Percentiles rank a stretch among this genome's conserved stretches.
Evolutionary conservation across 2,329 filamentous ascomycete genomes (phyloP).

Genomic region (Emydomyces testavorans): DNA sequence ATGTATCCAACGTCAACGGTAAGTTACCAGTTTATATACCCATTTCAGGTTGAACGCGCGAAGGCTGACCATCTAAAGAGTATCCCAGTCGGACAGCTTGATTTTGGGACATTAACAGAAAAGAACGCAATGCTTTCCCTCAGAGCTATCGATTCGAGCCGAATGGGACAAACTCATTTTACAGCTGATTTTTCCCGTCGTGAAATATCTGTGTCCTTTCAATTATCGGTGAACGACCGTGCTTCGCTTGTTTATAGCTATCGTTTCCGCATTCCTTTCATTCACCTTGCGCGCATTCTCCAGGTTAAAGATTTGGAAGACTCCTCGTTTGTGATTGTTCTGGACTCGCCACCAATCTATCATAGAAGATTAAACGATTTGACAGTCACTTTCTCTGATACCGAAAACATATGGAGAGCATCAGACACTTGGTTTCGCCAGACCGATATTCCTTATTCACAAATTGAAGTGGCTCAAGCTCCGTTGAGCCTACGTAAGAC

Average conservation of each 20-base stretch:
- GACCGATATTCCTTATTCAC: constrained; percentile 47
- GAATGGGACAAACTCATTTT: constrained; percentile 23
- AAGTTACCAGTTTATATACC: constrained; percentile 15
- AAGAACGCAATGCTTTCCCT: constrained; percentile 50
- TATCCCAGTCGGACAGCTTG: constrained; percentile 39
- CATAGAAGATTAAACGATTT: constrained; percentile 31
- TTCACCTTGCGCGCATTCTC: constrained; percentile 33
- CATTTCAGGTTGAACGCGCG: background rate
- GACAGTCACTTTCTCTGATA: constrained; percentile 33
- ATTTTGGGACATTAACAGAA: constrained; percentile 51
- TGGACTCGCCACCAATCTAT: constrained; percentile 38
- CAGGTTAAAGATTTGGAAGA: constrained; percentile 21
- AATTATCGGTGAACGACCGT: constrained; percentile 23
- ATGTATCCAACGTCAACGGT: constrained; percentile 30
- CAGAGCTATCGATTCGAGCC: constrained; percentile 33
- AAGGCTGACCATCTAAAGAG: constrained; percentile 22
- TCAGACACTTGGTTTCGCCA: constrained; percentile 51
- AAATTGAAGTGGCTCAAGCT: constrained; percentile 25
- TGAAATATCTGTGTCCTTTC: constrained; percentile 38
- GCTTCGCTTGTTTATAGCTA: constrained; percentile 20
- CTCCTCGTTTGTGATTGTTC: constrained; percentile 28
- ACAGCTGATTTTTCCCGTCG: constrained; percentile 36
- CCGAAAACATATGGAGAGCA: constrained; percentile 42
- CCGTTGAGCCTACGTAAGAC: constrained; percentile 40
- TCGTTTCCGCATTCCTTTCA: constrained; percentile 37